These are phyloP conservation scores for Aureobasidium pullulans DNA, from an alignment of 2,329 filamentous ascomycete genomes.

Conservation along the genomic window DNA sequence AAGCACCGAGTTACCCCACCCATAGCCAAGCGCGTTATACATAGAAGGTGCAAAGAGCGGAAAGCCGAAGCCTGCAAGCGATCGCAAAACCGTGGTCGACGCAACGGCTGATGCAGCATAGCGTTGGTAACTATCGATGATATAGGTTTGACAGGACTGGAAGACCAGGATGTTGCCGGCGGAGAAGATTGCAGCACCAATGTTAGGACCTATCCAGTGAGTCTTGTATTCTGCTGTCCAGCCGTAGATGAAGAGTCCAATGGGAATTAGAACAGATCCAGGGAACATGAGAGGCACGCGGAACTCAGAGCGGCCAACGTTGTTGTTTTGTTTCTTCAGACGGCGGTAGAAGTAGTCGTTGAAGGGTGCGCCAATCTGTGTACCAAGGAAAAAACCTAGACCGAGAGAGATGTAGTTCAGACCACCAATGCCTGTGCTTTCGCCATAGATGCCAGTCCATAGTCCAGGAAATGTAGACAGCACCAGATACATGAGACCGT, in stretches of 20 bases:
- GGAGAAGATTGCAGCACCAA: constrained; percentile 50
- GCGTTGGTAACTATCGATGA: constrained; percentile 48
- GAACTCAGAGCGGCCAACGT: constrained; percentile 34
- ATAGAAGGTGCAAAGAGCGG: constrained; percentile 53
- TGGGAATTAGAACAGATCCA: constrained; percentile 46
- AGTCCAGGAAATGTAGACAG: constrained; percentile 29
- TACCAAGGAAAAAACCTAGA: constrained; percentile 47
- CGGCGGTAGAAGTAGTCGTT: constrained; percentile 31
- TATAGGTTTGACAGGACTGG: constrained; percentile 54
- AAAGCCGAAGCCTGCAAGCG: constrained; percentile 50
- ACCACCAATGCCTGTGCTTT: constrained; percentile 25
- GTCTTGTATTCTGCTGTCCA: constrained; percentile 47
- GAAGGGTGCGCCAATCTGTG: constrained; percentile 31
- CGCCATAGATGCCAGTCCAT: constrained; percentile 25
- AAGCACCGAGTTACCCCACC: constrained; percentile 48
- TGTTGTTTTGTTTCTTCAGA: constrained; percentile 30
- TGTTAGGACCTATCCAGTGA: constrained; percentile 55
- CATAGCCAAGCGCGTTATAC: constrained; percentile 40
- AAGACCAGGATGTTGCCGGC: constrained; percentile 51
- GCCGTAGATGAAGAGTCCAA: constrained; percentile 52
- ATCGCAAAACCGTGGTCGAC: constrained; percentile 49
- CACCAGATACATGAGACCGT: constrained; percentile 33
- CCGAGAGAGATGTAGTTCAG: constrained; percentile 41
- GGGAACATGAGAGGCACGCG: constrained; percentile 49
- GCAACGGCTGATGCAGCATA: constrained; percentile 46